Base-by-base conservation (phyloP, 148 eudicot species). In the Camellia japonica region DNA sequence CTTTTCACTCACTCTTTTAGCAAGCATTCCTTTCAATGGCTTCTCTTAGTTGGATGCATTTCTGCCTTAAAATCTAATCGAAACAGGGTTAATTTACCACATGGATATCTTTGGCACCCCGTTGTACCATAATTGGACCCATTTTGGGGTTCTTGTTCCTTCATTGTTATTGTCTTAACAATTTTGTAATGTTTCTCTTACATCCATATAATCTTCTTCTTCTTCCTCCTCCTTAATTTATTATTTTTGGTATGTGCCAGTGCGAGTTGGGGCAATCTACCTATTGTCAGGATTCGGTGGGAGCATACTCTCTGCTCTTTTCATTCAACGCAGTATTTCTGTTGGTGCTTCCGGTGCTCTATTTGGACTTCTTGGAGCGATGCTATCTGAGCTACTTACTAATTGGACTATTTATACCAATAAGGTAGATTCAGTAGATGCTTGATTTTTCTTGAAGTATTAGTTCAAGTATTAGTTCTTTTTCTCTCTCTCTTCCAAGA, bases 321-420 rank as follows among this genome's bases (percentile, higher is more conserved):
- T 95, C 61, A 89, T 93, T 79, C 90, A 87, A 79, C 75, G 55
- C 38, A 86, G 78, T 74, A 87, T 95, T 38, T 95, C 97, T 19
- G 97, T 95, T 55, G 98, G 98, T 68, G 98, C 98, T 77, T 94
- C 98, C 49, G 98, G 98, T 81, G 97, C 97, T 71, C 85, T 94
- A 66, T 95, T 93, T 82, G 98, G 98, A 78, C 91, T 95, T 76
- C 94, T 95, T 60, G 98, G 98, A 80, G 98, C 95, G 61, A 95
- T 93, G 98, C 84, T 95, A 58, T 89, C 97, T 0, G 98, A 95
- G 83, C 90, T 95, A 30, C 79, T 93, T 43, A 90, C 92, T 10
- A 95, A 95, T 80, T 95, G 98, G 98, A 89, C 92, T 38, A 95
- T 95, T 46, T 95, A 93, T 69, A 83, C 93, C 16, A 95, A 95